Base-by-base conservation (phyloP, 495 filamentous ascomycete species). In the Bacidia rubella region DNA sequence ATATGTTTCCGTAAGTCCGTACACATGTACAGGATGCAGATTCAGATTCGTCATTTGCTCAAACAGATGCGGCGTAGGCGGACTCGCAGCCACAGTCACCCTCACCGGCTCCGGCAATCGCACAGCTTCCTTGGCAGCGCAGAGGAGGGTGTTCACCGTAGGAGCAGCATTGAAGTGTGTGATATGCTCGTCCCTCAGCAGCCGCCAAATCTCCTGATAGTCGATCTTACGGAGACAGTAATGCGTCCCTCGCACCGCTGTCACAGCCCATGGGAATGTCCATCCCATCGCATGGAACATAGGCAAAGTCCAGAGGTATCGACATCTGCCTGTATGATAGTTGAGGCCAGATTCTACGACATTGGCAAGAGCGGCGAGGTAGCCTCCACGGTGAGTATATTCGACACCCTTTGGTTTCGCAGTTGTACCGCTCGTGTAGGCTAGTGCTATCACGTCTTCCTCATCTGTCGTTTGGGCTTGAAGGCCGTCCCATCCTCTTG, bases 211-310 rank as follows among this genome's bases (percentile, higher is more conserved):
- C 51, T 88, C 73, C 0, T 84, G 78, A 60, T 98, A 98, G 67
- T 96, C 89, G 52, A 98, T 85, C 70, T 93, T 96, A 57, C 92
- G 78, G 20, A 97, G 74, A 64, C 88, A 95, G 64, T 93, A 95
- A 68, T 98, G 88, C 7, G 90, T 95, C 25, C 89, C 92, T 56
- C 92, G 76, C 9, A 90, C 87, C 3, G 88, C 86, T 29, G 90
- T 94, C 25, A 98, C 75, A 5, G 93, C 75, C 90, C 90, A 95
- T 42, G 80, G 81, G 61, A 86, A 86, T 10, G 80, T 90, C 86
- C 86, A 90, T 32, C 90, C 90, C 60, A 85, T 79, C 21, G 92
- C 92, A 71, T 98, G 92, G 63, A 98, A 98, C 88, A 96, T 92
- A 1, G 89, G 89, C 47, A 96, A 65, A 25, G 83, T 96, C 89